Evolutionary conservation across 73 alveolate species (phyloP).

Genomic region (Blepharisma japonicum): DNA sequence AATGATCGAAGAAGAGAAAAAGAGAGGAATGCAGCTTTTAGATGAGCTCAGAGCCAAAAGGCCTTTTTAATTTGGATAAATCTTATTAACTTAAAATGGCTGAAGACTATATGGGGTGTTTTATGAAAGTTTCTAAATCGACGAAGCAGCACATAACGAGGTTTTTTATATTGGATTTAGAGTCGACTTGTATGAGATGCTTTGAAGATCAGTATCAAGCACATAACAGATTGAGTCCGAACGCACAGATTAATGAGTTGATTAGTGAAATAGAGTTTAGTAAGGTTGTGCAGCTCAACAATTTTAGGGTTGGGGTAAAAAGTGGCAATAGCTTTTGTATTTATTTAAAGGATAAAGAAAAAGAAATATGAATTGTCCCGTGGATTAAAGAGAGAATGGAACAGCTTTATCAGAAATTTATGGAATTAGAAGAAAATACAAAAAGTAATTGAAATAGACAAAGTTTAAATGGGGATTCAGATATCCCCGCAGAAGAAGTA

Average conservation of each 20-base stretch:
- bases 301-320: background rate
- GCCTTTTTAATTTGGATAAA: conserved; percentile 29
- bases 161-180: background rate
- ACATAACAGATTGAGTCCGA: background rate
- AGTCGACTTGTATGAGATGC: background rate
- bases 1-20: conserved; percentile 37
- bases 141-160: background rate
- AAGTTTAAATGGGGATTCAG: background rate
- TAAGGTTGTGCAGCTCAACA: background rate
- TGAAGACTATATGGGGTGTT: background rate
- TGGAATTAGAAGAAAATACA: background rate
- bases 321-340: background rate
- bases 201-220: background rate
- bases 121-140: background rate
- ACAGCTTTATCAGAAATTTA: background rate
- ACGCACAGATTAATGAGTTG: background rate
- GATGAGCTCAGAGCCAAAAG: conserved; percentile 37
- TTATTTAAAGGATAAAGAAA: background rate
- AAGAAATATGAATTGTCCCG: background rate
- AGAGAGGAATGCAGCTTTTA: conserved; percentile 28
- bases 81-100: background rate
- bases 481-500: background rate
- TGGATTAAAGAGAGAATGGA: background rate
- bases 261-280: background rate
- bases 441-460: background rate